Conservation (phyloP, 78 protist species). For the Dictyostelium citrinum region DNA sequence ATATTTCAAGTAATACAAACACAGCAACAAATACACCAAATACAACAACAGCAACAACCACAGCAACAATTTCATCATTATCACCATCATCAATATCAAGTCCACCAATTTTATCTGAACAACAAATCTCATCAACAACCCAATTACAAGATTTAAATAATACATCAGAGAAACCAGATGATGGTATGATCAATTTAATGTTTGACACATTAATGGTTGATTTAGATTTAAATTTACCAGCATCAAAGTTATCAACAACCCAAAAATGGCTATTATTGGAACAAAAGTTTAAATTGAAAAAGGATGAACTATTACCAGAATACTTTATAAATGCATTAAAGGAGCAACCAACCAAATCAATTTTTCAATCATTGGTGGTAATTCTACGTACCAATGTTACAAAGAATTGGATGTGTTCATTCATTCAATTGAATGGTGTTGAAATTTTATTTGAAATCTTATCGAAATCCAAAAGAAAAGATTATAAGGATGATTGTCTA, state of each 20-base stretch:
- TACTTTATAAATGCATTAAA: conserved; percentile 36
- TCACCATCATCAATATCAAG: neutral
- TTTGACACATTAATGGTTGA: conserved; percentile 51
- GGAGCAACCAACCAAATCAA: conserved; percentile 4
- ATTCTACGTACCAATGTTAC: conserved; percentile 32
- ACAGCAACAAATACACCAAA: neutral
- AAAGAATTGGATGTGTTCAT: conserved; percentile 18
- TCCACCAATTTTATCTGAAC: neutral
- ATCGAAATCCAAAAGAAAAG: conserved; percentile 32
- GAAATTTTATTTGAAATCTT: conserved; percentile 8
- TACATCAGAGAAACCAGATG: conserved; percentile 30
- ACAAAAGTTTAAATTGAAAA: conserved; percentile 34
- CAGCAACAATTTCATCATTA: neutral
- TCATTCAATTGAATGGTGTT: conserved; percentile 36
- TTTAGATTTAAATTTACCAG: conserved; percentile 22
- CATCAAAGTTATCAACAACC: neutral
- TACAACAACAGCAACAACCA: neutral
- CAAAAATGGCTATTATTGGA: conserved; percentile 51
- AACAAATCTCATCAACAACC: neutral
- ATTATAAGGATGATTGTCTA: conserved; percentile 45
- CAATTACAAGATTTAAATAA: neutral
- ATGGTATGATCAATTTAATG: conserved; percentile 32
- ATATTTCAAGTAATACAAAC: neutral
- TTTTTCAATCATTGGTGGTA: conserved; percentile 21
- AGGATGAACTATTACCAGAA: conserved; percentile 41